Conservation (phyloP, 352 stramenopile genomes). For the Phytophthora quininea region DNA sequence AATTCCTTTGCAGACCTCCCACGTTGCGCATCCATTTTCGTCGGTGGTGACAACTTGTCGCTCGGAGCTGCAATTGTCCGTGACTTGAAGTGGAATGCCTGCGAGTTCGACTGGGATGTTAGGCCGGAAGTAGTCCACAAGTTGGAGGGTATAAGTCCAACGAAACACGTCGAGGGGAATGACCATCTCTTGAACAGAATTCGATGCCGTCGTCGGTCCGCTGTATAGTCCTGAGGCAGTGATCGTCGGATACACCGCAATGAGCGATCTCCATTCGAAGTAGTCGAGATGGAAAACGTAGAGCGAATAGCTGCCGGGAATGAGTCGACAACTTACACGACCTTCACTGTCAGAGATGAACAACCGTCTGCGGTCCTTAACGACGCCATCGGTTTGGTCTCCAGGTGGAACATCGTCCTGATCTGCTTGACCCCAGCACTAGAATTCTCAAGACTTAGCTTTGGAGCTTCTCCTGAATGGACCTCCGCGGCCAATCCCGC, state of each 20-base stretch:
- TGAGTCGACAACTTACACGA: constrained; percentile 40
- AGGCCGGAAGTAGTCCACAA: constrained; percentile 76
- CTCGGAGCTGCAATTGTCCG: constrained; percentile 60
- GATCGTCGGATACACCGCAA: constrained; percentile 58
- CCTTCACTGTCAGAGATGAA: constrained; percentile 53
- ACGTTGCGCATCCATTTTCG: constrained; percentile 43
- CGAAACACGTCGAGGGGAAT: constrained; percentile 63
- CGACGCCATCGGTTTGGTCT: constrained; percentile 17
- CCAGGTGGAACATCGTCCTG: constrained; percentile 14
- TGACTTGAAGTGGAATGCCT: constrained; percentile 58
- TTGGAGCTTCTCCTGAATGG: constrained; percentile 11
- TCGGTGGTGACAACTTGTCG: constrained; percentile 53
- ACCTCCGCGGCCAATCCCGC: constrained; percentile 11
- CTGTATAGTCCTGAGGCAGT: constrained; percentile 49
- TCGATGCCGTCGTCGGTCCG: constrained; percentile 25
- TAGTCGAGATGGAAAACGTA: constrained; percentile 78
- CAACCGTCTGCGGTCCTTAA: constrained; percentile 29
- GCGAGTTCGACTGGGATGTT: constrained; percentile 41
- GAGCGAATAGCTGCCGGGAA: constrained; percentile 66
- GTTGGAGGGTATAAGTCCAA: constrained; percentile 66
- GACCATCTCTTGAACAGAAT: constrained; percentile 53
- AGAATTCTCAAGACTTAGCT: not conserved
- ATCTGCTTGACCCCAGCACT: constrained; percentile 1
- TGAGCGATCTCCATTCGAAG: constrained; percentile 74
- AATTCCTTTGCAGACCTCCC: constrained; percentile 64